These are phyloP conservation scores for Yamadazyma sp. DNA, from an alignment of 1,139 yeast species.

Conservation along the genomic window DNA sequence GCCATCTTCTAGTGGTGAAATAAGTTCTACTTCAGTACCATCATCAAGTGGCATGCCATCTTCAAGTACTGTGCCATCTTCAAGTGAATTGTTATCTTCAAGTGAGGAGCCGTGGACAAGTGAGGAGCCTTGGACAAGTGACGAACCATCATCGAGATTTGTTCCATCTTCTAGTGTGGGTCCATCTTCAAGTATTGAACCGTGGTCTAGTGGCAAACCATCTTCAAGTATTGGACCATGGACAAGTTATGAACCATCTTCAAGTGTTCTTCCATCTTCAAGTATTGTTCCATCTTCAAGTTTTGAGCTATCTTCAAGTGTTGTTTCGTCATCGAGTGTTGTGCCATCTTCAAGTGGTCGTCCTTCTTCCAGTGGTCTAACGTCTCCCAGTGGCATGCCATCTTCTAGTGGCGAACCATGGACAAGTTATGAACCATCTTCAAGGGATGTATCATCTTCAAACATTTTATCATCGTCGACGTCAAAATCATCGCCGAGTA, in stretches of 20 bases:
- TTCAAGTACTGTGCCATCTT: not conserved
- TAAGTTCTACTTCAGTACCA: slow-evolving; percentile 5
- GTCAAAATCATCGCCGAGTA: too few species aligned
- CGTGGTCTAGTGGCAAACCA: slow-evolving; percentile 5
- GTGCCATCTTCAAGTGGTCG: slow-evolving; percentile 7
- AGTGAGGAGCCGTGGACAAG: too few species aligned
- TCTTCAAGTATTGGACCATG: too few species aligned
- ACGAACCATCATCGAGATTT: not conserved
- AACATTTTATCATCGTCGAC: not conserved
- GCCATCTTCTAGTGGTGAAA: slow-evolving; percentile 5
- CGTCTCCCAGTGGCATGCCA: slow-evolving; percentile 6
- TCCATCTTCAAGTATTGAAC: slow-evolving; percentile 2
- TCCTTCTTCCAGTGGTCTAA: slow-evolving; percentile 7
- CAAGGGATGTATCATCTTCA: slow-evolving; percentile 6
- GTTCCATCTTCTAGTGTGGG: not conserved
- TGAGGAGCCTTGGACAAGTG: too few species aligned
- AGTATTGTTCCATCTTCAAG: too few species aligned
- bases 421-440: slow-evolving; percentile 5
- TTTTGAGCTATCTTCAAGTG: too few species aligned
- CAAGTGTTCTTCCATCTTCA: too few species aligned
- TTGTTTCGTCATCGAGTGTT: not conserved
- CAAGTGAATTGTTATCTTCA: not conserved
- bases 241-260: too few species aligned
- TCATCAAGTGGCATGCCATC: not conserved
- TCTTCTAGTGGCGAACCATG: too few species aligned